Evolutionary conservation across 805 yeast genomes (phyloP).

Genomic region (Saturnispora quitensis): DNA sequence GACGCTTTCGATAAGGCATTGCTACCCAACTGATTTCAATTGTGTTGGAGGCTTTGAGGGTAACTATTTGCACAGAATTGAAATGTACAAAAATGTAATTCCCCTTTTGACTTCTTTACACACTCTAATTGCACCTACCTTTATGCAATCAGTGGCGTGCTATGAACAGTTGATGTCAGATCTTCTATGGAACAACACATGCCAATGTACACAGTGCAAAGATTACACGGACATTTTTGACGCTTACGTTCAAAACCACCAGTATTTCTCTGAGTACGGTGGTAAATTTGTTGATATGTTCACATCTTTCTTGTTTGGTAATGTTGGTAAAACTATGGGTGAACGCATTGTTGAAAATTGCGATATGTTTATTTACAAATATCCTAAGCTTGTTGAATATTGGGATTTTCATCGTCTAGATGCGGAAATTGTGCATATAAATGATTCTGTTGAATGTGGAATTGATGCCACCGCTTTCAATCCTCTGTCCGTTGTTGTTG

Average conservation of each 20-base stretch:
- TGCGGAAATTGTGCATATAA: conserved; percentile 30
- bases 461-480: conserved; percentile 37
- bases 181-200: conserved; percentile 63
- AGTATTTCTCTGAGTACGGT: conserved; percentile 39
- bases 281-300: conserved; percentile 51
- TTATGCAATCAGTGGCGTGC: conserved; percentile 51
- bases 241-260: conserved; percentile 53
- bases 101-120: conserved; percentile 37
- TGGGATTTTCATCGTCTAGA: conserved; percentile 43
- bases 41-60: conserved; percentile 66
- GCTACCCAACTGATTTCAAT: conserved; percentile 48
- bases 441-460: conserved; percentile 27
- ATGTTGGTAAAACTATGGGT: conserved; percentile 37
- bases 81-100: conserved; percentile 38
- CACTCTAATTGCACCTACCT: conserved; percentile 46
- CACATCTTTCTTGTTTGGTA: conserved; percentile 47
- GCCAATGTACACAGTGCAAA: conserved; percentile 50
- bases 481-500: conserved; percentile 31
- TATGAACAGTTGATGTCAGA: conserved; percentile 67
- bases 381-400: conserved; percentile 26
- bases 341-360: conserved; percentile 23
- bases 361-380: conserved; percentile 20
- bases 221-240: conserved; percentile 44
- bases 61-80: conserved; percentile 51
- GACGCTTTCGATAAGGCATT: conserved; percentile 45